phyloP scores from a whole-genome alignment of 345 rosid genomes.

The Trapa bicornis region DNA sequence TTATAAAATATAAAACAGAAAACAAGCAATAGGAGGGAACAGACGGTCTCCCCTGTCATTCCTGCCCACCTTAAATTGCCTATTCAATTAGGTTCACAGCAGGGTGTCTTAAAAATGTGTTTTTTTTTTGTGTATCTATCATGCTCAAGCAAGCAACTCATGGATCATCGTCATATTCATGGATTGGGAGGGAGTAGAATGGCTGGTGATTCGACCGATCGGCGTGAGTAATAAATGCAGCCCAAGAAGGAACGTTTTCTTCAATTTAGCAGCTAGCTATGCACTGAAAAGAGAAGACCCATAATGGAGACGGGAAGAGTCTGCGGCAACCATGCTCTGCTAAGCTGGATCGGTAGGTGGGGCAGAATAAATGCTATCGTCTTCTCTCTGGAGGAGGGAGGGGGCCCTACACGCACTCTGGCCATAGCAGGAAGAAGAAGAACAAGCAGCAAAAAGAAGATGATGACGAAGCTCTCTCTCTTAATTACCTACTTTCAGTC shows the following conservation, averaged over 20 bases:
- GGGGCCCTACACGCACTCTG: constrained; percentile 2
- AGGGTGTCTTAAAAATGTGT: too few species aligned
- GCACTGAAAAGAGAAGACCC: background rate
- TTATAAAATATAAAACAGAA: too few species aligned
- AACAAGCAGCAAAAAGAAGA: background rate
- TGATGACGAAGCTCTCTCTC: background rate
- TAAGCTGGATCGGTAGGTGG: constrained; percentile 24
- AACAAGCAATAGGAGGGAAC: too few species aligned
- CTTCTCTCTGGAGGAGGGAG: background rate
- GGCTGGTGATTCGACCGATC: too few species aligned
- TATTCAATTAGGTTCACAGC: too few species aligned
- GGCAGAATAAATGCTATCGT: constrained; percentile 35
- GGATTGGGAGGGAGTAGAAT: too few species aligned
- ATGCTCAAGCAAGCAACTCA: too few species aligned
- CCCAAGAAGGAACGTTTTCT: background rate
- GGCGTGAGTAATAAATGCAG: background rate
- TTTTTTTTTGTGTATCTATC: too few species aligned
- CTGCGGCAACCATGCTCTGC: constrained; percentile 10
- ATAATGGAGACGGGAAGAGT: constrained; percentile 8
- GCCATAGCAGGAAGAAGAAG: background rate
- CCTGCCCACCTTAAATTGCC: too few species aligned
- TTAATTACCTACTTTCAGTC: background rate
- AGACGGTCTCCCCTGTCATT: too few species aligned
- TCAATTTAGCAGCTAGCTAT: background rate
- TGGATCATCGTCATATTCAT: too few species aligned